A percentile compares a stretch with the other conserved stretches of the same genome.
phyloP scores from a whole-genome alignment of 768 basidiomycete species.

The Paxillus ammoniavirescens region DNA sequence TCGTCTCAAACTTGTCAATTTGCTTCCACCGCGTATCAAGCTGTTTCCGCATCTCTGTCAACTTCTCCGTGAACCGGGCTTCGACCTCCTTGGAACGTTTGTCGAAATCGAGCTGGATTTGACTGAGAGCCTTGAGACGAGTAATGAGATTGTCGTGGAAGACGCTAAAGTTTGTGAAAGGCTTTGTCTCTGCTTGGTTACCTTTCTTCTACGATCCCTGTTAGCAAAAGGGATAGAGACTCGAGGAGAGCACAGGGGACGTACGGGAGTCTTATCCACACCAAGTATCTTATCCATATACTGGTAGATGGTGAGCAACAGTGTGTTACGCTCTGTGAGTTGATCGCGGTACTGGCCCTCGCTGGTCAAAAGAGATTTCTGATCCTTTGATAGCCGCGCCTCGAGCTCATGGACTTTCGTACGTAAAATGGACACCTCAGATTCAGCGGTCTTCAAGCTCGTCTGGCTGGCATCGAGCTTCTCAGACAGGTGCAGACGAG shows the following conservation, averaged over 20 bases:
- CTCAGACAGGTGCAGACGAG: slow-evolving; percentile 81
- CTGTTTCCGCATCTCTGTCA: slow-evolving; percentile 80
- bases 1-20: slow-evolving; percentile 88
- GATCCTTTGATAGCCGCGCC: slow-evolving; percentile 76
- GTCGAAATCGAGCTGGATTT: slow-evolving; percentile 86
- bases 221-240: background rate
- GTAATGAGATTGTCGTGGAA: slow-evolving; percentile 95
- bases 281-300: slow-evolving; percentile 94
- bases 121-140: slow-evolving; percentile 78
- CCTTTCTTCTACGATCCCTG: slow-evolving; percentile 58
- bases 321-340: slow-evolving; percentile 87
- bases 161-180: slow-evolving; percentile 88
- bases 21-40: slow-evolving; percentile 88
- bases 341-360: slow-evolving; percentile 90
- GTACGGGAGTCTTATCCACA: slow-evolving; percentile 79
- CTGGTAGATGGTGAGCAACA: slow-evolving; percentile 90
- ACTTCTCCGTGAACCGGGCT: slow-evolving; percentile 63
- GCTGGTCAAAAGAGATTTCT: slow-evolving; percentile 63
- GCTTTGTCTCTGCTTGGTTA: slow-evolving; percentile 79
- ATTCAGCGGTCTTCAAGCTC: slow-evolving; percentile 62
- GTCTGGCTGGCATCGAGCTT: slow-evolving; percentile 77
- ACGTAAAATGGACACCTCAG: slow-evolving; percentile 59
- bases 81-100: slow-evolving; percentile 81
- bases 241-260: slow-evolving; percentile 27
- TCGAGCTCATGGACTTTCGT: slow-evolving; percentile 74